A percentile compares a stretch with the other conserved stretches of the same genome.
Conservation (phyloP, 208 protist genomes). For the Crithidia acanthocephali region DNA sequence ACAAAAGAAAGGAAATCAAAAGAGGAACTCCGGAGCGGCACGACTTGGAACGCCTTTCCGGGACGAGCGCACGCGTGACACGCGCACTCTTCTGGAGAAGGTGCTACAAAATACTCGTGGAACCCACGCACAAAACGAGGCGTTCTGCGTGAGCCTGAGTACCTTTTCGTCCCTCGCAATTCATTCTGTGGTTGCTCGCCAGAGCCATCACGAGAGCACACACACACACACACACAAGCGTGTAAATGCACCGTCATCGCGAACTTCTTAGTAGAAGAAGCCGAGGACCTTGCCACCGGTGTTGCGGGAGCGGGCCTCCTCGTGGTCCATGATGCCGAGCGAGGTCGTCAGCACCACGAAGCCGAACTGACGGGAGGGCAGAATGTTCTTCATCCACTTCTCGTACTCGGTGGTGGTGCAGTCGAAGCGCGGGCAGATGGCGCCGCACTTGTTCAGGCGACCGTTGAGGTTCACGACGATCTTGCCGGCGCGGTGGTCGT, state of each 20-base stretch:
- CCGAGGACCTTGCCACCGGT: slow-evolving; percentile 99
- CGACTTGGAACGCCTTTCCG: not conserved
- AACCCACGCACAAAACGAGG: not conserved
- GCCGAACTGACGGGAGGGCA: slow-evolving; percentile 99
- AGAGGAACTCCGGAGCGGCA: slow-evolving; percentile 15
- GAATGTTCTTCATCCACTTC: slow-evolving; percentile 98
- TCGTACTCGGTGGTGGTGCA: slow-evolving; percentile 97
- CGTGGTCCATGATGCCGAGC: slow-evolving; percentile 99
- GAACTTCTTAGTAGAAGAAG: slow-evolving; percentile 98
- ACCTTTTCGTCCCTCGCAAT: not conserved
- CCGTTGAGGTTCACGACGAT: slow-evolving; percentile 99
- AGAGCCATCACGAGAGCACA: not conserved
- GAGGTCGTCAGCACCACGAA: slow-evolving; percentile 99
- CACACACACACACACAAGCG: not conserved
- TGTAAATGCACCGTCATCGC: not conserved
- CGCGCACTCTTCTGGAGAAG: not conserved
- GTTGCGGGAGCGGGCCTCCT: slow-evolving; percentile 98
- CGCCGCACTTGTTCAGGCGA: slow-evolving; percentile 99
- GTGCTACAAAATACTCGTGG: not conserved
- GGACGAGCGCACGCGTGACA: not conserved
- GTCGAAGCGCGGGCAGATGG: slow-evolving; percentile 99
- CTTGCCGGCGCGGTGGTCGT: slow-evolving; percentile 99
- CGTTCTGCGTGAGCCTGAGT: not conserved
- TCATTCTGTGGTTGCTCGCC: not conserved
- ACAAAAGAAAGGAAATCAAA: slow-evolving; percentile 14